Base-by-base conservation (phyloP, 2,329 filamentous ascomycete genomes). In the Bipolaris zeicola region DNA sequence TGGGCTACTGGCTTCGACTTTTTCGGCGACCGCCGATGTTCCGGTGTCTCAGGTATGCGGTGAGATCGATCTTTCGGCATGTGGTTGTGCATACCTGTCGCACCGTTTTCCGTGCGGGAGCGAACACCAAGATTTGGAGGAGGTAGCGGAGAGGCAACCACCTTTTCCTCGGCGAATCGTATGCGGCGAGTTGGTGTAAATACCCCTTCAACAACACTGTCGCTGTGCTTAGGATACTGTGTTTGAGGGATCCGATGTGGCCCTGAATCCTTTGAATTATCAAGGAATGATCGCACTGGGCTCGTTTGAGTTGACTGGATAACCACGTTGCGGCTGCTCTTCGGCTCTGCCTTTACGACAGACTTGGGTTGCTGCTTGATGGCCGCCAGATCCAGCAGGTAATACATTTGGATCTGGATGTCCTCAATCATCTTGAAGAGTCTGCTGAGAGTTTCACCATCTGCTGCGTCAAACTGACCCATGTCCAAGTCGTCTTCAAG, bases 151-250 rank as follows among this genome's bases (percentile, higher is more conserved):
- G 68, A 64, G 24, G 54, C 56, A n/a, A 48, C 41, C 13, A 57
- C 46, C 33, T 58, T 54, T 22, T 64, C 63, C 31, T 63, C 55
- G 5, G 69, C 67, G 39, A 72, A 72, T 16, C 63, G 62, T 42
- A 73, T 71, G n/a, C 52, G 56, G 22, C 58, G 66, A 24, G 57
- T 58, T 10, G 72, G 71, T 8, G 68, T 70, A 68, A 67, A 70
- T 2, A 67, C 47, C 33, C 71, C 64, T 34, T 58, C 65, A n/a
- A 57, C 53, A n/a, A 65, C 55, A 33, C 67, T 49, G 31, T 76
- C 73, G 6, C 68, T 74, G 39, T 70, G 68, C 49, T 68, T 74
- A 7, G 69, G 58, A 38, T 67, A 74, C 55, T 76, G 73, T 14
- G 73, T 76, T 50, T 74, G 73, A 6, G 68, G 66, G 16, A 72